Evolutionary conservation across 345 rosid species (phyloP), one percentile per base, ranked within the genome.

Genomic region (Arabidopsis arenosa): DNA sequence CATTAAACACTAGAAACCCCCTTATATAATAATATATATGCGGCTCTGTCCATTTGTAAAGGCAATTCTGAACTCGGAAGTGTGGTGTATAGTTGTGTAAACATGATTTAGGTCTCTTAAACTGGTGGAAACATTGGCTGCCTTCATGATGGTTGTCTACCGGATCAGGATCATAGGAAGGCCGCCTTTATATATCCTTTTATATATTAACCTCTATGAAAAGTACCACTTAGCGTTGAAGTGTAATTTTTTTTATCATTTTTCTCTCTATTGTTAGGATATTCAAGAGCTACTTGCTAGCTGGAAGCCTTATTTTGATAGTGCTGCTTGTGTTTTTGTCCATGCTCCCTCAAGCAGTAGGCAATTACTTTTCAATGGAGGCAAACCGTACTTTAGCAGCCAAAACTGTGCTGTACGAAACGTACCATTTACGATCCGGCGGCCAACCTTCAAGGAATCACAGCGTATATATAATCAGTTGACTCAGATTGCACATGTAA

Each of bases 231-330:
- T 65, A 41, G 15, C 57, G 65, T 69, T 70, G 32, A 49, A 48
- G 6, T 85, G 56, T 63, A 21, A 62, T 10, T 23, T 23, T 18
- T 18, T 18, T 73, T 26, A 55, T 77, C 49, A 11, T 66, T 74
- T 71, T 52, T 41, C 37, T 59, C 60, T 57, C 79, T 78, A 67
- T 47, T 74, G 70, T 30, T 76, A 95, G 99, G 99, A 95, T 57
- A 76, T 92, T 70, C 97, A 87, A 83, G 97, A 95, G 75, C 80
- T 95, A 57, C 85, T 95, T 85, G 81, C 83, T 79, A 75, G 91
- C 76, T 95, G 99, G 99, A 90, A 95, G 83, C 85, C 86, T 70
- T 90, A 92, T 83, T 95, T 95, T 84, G 93, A 90, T 74, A 91
- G 88, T 57, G 80, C 90, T 60, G 56, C 88, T 33, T 84, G 84